phyloP scores from a whole-genome alignment of 805 yeast species.

The Candida endomychidarum region DNA sequence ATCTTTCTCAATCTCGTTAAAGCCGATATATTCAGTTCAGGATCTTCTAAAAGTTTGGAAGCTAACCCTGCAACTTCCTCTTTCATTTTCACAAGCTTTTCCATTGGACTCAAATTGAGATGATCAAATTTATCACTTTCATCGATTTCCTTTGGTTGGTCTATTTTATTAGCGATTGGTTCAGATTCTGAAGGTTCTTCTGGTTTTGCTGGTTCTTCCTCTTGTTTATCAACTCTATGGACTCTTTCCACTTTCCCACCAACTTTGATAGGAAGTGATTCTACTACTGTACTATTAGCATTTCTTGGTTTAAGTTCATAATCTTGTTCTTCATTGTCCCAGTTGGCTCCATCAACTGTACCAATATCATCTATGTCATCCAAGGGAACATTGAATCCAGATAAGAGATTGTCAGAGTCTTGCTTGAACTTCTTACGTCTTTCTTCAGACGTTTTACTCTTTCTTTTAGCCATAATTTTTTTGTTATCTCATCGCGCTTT shows the following conservation, averaged over 20 bases:
- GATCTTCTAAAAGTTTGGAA: conserved; percentile 75
- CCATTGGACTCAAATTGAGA: conserved; percentile 48
- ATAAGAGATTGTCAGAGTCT: conserved; percentile 41
- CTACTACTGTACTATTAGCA: conserved; percentile 47
- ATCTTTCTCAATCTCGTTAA: conserved; percentile 67
- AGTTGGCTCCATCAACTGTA: conserved; percentile 18
- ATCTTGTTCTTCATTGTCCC: conserved; percentile 78
- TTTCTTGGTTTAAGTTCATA: conserved; percentile 74
- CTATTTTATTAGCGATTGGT: conserved; percentile 1
- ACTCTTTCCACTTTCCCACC: conserved; percentile 78
- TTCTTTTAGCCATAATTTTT: conserved; percentile 34
- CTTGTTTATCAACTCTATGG: conserved; percentile 32
- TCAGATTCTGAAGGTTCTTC: conserved; percentile 11
- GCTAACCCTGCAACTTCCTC: conserved; percentile 85
- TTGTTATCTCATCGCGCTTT: conserved; percentile 6
- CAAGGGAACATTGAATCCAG: conserved; percentile 31
- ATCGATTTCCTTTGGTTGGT: conserved; percentile 13
- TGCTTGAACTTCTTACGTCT: conserved; percentile 38
- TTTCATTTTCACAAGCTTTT: conserved; percentile 59
- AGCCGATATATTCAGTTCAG: conserved; percentile 75
- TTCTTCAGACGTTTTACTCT: conserved; percentile 23
- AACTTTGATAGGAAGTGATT: conserved; percentile 76
- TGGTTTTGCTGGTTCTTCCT: conserved; percentile 20
- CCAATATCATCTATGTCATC: conserved; percentile 5
- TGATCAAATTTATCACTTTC: conserved; percentile 43